Base-by-base conservation (phyloP, 371 early-diverging fungal species). In the Mucor sp. region DNA sequence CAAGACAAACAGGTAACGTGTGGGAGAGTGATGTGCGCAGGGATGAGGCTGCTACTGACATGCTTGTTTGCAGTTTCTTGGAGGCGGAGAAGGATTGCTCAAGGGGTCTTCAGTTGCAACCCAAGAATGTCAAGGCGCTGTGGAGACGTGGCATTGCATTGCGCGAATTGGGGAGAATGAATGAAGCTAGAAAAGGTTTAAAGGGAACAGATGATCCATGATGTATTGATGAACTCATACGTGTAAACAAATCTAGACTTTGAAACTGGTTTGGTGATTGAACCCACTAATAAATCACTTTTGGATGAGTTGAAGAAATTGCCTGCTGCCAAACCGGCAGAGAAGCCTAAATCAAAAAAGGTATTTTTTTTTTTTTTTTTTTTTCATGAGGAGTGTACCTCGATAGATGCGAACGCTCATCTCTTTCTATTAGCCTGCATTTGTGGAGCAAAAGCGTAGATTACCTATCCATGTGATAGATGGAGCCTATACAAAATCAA, bases 71-170 rank as follows among this genome's bases (percentile, higher is more conserved):
- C 69, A 93, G 93, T n/a, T 92, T 74, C 66, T 55, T 71, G 0
- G 85, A 87, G 17, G 94, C 91, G 25, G 93, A 91, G 67, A 68
- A 58, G 6, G 96, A 95, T 72, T 94, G 94, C 70, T 82, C 90
- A 11, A 56, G 63, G 7, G 91, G 89, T 17, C 64, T 95, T 32
- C 66, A 67, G 15, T 60, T 92, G 17, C 91, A 93, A 33, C 82
- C 87, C 8, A 87, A 89, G 39, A 90, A 90, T 72, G 87, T 93
- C 27, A 95, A 95, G 68, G 96, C 94, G 0, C 72, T 89, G 7
- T 94, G 92, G 91, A 78, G 96, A 53, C 83, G 94, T 8, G 94
- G 93, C 6, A 86, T 87, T 47, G 93, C 94, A 0, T 80, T 87
- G 7, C 68, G 82, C 6, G 86, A 82, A 50, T 61, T 90, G 11